Percentiles rank a stretch among this genome's conserved stretches.
Conservation (phyloP, 768 basidiomycete genomes). For the Gelatoporia subvermispora region DNA sequence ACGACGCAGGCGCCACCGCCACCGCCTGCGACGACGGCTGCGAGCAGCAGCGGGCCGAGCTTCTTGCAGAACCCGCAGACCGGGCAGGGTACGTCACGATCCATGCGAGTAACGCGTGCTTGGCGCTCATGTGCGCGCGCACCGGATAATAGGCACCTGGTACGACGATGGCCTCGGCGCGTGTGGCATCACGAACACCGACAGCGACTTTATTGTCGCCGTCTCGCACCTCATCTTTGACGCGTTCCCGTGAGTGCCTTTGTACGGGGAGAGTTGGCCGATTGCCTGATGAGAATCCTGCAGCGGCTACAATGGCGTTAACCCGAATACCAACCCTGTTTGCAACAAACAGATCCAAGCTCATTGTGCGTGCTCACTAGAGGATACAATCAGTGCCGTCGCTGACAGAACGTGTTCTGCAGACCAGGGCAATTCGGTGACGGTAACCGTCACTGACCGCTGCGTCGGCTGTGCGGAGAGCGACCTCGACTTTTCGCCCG, state of each 20-base stretch:
- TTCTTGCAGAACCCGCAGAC: no score
- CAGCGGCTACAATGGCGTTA: constrained; percentile 49
- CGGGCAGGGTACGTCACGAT: no score
- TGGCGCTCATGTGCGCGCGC: no score
- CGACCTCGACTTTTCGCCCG: constrained; percentile 61
- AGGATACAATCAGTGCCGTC: no score
- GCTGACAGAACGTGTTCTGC: constrained; percentile 2
- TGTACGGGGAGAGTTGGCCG: no score
- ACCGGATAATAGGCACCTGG: constrained; percentile 51
- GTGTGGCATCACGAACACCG: constrained; percentile 54
- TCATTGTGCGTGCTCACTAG: constrained; percentile 38
- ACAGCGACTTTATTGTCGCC: constrained; percentile 51
- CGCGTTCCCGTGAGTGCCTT: constrained; percentile 49
- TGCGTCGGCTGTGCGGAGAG: constrained; percentile 48
- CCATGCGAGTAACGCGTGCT: no score
- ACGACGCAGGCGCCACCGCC: background rate
- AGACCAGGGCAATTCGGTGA: constrained; percentile 50
- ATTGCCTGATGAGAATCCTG: background rate
- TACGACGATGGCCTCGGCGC: constrained; percentile 59
- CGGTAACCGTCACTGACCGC: constrained; percentile 53
- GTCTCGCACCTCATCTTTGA: constrained; percentile 55
- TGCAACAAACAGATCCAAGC: constrained; percentile 46
- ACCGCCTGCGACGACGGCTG: background rate
- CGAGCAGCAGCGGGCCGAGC: no score
- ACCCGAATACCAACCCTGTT: constrained; percentile 76